Conservation (phyloP, 2,329 filamentous ascomycete species). For the Mollisia scopiformis region DNA sequence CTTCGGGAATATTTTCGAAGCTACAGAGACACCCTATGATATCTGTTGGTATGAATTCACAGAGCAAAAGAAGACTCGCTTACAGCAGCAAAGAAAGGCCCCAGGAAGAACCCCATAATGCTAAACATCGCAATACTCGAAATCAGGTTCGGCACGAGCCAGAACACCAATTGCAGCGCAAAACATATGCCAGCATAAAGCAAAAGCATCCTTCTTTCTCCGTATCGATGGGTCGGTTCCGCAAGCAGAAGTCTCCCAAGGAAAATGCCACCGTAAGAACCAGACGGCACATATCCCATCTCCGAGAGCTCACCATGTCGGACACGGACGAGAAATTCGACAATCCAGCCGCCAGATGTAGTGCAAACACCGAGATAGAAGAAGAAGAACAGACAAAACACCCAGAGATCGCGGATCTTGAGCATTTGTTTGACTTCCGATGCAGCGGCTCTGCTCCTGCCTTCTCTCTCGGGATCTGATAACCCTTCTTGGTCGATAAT, state of each 20-base stretch:
- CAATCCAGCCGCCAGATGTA: constrained; percentile 64
- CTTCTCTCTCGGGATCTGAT: constrained; percentile 16
- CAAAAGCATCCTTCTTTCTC: constrained; percentile 60
- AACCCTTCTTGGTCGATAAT: not conserved
- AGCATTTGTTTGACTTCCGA: constrained; percentile 49
- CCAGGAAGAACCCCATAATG: constrained; percentile 59
- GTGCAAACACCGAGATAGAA: constrained; percentile 60
- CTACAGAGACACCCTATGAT: constrained; percentile 55
- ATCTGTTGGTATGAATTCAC: not conserved
- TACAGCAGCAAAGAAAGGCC: constrained; percentile 61
- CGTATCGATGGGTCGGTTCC: constrained; percentile 61
- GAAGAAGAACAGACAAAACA: constrained; percentile 65
- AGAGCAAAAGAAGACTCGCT: constrained; percentile 26
- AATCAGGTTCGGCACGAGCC: constrained; percentile 53
- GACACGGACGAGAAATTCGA: constrained; percentile 65
- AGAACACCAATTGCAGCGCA: constrained; percentile 60
- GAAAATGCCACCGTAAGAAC: constrained; percentile 60
- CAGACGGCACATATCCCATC: constrained; percentile 65
- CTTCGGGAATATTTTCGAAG: constrained; percentile 52
- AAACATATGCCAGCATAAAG: constrained; percentile 55
- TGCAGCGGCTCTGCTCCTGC: constrained; percentile 40
- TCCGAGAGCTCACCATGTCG: constrained; percentile 57
- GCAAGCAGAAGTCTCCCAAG: constrained; percentile 59
- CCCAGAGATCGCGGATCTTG: constrained; percentile 52
- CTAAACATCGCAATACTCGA: constrained; percentile 56